These are phyloP conservation scores for Trametes cingulata DNA, from an alignment of 768 basidiomycete species.

Conservation along the genomic window DNA sequence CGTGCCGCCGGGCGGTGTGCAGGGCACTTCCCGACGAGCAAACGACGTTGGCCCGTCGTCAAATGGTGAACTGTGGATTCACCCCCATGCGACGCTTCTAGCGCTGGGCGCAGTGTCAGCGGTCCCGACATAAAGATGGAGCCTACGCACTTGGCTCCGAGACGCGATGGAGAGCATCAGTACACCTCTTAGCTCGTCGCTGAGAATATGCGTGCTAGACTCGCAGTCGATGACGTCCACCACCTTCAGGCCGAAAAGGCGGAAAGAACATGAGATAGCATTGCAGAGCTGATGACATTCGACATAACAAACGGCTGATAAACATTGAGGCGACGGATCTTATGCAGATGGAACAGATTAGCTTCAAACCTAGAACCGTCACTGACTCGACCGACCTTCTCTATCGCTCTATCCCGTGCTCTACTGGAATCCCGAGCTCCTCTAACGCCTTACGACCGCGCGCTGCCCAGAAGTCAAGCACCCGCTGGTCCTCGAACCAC, in stretches of 20 bases:
- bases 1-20: neutral
- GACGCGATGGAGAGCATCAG: no score
- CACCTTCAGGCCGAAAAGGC: no score
- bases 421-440: conserved; percentile 47
- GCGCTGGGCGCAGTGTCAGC: neutral
- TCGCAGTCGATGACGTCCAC: no score
- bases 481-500: conserved; percentile 56
- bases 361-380: no score
- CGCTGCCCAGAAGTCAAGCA: conserved; percentile 51
- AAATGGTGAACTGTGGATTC: neutral
- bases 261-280: no score
- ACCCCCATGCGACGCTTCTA: neutral
- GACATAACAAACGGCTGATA: no score
- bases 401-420: conserved; percentile 41
- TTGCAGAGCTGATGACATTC: no score
- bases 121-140: neutral
- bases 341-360: no score
- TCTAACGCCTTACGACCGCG: conserved; percentile 52
- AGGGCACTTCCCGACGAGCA: neutral
- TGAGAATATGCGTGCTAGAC: no score
- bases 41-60: neutral
- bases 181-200: no score
- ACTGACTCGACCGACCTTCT: neutral
- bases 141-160: no score
- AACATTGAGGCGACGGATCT: no score